phyloP scores from a whole-genome alignment of 2,329 filamentous ascomycete genomes.

The Pseudocercospora vitis region DNA sequence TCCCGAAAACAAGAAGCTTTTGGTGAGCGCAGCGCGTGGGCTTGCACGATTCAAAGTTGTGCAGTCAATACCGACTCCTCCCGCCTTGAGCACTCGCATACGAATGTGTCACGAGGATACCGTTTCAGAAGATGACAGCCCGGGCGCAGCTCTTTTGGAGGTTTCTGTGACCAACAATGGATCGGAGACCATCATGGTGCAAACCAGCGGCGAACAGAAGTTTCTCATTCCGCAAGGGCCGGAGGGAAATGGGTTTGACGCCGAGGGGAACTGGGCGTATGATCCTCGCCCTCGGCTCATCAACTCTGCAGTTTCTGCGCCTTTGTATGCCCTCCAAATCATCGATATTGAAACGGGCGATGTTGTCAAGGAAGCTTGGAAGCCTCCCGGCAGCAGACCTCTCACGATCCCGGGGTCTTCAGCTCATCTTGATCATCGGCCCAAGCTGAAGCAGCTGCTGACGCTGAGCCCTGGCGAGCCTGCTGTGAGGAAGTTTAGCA shows the following conservation, averaged over 20 bases:
- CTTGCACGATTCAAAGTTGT: conserved; percentile 18
- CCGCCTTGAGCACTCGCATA: conserved; percentile 18
- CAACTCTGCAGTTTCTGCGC: conserved; percentile 8
- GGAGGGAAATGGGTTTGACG: conserved; percentile 15
- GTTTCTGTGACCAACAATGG: conserved; percentile 21
- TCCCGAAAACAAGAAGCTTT: too few species aligned
- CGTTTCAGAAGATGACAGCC: neutral
- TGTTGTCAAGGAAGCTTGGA: conserved; percentile 3
- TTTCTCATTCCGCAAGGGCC: conserved; percentile 21
- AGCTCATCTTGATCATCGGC: conserved; percentile 8
- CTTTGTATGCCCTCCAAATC: conserved; percentile 15
- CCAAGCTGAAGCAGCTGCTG: neutral
- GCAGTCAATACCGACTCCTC: conserved; percentile 18
- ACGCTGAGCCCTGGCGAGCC: conserved; percentile 11
- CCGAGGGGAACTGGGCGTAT: conserved; percentile 3
- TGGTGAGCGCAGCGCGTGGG: conserved; percentile 10
- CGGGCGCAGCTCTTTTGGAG: conserved; percentile 8
- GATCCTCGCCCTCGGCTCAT: conserved; percentile 18
- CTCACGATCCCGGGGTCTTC: neutral
- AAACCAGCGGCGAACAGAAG: conserved; percentile 21
- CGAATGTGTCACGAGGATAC: neutral
- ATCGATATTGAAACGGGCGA: conserved; percentile 12
- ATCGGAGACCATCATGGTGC: conserved; percentile 16
- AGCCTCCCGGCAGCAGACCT: neutral
- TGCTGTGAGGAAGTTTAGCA: neutral